These are phyloP conservation scores for Chlorella sp. DNA, from an alignment of 139 green algal genomes.

Conservation along the genomic window DNA sequence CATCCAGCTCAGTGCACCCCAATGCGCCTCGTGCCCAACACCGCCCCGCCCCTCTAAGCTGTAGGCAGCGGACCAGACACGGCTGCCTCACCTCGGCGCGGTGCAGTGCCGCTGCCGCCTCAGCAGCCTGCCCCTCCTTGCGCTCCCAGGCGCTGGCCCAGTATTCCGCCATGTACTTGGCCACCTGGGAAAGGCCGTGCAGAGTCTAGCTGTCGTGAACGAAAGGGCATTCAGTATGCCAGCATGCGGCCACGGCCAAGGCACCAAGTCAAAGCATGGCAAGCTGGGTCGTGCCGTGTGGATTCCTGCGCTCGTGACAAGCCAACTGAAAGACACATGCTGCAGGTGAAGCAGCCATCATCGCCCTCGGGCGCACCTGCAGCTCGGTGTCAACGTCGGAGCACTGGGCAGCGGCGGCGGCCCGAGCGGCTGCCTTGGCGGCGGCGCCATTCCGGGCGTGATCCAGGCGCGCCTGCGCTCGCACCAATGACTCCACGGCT, in stretches of 20 bases:
- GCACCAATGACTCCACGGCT: slow-evolving; percentile 15
- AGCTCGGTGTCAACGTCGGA: slow-evolving; percentile 1
- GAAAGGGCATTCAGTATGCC: background rate
- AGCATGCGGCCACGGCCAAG: too few species aligned
- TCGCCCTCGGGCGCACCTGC: slow-evolving; percentile 1
- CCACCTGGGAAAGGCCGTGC: background rate
- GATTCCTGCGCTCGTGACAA: background rate
- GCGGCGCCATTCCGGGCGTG: background rate
- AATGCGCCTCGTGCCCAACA: too few species aligned
- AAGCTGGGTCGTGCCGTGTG: too few species aligned
- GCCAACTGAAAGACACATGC: background rate
- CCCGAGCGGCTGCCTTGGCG: slow-evolving; percentile 5
- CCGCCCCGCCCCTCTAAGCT: too few species aligned
- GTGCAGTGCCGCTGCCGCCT: slow-evolving; percentile 6
- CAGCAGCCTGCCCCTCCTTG: slow-evolving; percentile 16
- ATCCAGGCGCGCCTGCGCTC: slow-evolving; percentile 15
- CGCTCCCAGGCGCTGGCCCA: slow-evolving; percentile 19
- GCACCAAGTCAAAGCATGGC: too few species aligned
- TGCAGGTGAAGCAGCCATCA: background rate
- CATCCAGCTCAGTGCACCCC: too few species aligned
- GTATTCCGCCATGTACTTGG: slow-evolving; percentile 24
- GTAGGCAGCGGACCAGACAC: too few species aligned
- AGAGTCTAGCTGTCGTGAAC: background rate
- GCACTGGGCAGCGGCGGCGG: background rate
- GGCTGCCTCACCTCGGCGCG: slow-evolving; percentile 9